Base-by-base conservation (phyloP, 164 flowering plant species). In the Liriodendron chinense region DNA sequence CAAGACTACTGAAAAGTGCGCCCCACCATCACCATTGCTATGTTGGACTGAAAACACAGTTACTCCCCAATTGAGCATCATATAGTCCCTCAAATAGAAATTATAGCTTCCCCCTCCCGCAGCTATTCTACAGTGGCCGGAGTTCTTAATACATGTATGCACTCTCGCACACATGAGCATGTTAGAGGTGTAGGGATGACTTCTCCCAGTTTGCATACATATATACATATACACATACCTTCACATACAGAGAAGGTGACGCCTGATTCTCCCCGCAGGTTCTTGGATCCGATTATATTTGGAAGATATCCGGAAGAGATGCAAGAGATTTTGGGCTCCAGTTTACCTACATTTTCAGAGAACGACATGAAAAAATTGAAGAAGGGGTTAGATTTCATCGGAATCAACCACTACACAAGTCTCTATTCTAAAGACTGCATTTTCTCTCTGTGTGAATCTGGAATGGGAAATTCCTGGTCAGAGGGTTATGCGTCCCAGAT, bases 261-360 rank as follows among this genome's bases (percentile, higher is more conserved):
- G 10, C 26, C 67, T 9, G 6, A 62, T 3, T 47, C 18, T 53
- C 14, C 9, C 16, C 24, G 22, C 48, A 74, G 72, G 72, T 70
- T 78, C 9, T 74, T 86, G 71, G 88, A 86, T 77, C 88, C 88
- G 9, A 10, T 86, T n/a, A 47, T 86, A 16, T 69, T 71, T 28
- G 88, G 88, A 3, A 80, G 81, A 53, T 86, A 84, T 71, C 88
- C 88, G 34, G 75, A 73, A 10, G 83, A 84, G 68, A 84, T 86
- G 87, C 79, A 66, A 1, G 59, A 69, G 1, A 68, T 64, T n/a
- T 76, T 70, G 73, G 85, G 85, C 9, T 49, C 73, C 20, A 62
- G 74, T 10, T 43, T 86, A 16, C 87, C 88, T 3, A 65, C 14
- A 6, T 78, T 84, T 67, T 74, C 84, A 12, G 6, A 24, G 7